Conservation (phyloP, 805 yeast genomes). For the Wickerhamiella cacticola region DNA sequence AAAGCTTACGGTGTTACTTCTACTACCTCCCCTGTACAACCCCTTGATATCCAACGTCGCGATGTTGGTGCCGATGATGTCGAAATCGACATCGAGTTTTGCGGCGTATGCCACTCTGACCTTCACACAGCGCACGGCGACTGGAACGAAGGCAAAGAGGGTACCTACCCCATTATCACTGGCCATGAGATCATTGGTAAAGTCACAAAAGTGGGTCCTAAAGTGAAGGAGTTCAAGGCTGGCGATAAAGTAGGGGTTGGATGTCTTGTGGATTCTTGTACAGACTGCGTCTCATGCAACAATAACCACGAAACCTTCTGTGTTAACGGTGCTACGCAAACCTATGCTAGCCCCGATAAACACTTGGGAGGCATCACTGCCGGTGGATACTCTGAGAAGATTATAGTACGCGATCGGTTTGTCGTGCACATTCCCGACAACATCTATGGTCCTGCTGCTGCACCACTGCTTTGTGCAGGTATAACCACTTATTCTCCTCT, state of each 20-base stretch:
- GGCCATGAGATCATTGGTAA: conserved; percentile 38
- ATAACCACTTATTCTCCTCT: conserved; percentile 60
- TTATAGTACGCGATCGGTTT: conserved; percentile 43
- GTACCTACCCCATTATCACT: conserved; percentile 30
- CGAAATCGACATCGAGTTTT: conserved; percentile 22
- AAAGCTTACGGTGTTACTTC: conserved; percentile 11
- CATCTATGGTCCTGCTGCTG: conserved; percentile 42
- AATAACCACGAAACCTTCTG: conserved; percentile 48
- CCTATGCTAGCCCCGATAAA: conserved; percentile 36
- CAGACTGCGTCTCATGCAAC: conserved; percentile 44
- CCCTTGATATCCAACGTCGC: conserved; percentile 16
- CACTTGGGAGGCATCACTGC: conserved; percentile 56
- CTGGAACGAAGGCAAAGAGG: conserved; percentile 32
- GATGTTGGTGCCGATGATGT: conserved; percentile 25
- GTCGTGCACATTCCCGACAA: conserved; percentile 52
- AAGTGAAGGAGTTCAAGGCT: conserved; percentile 38
- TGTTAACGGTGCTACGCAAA: conserved; percentile 31
- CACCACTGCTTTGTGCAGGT: conserved; percentile 71
- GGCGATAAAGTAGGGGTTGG: conserved; percentile 80
- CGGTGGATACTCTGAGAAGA: conserved; percentile 32
- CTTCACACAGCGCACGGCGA: conserved; percentile 40
- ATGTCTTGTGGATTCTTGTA: conserved; percentile 52
- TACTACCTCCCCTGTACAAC: not conserved
- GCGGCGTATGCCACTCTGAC: conserved; percentile 46
- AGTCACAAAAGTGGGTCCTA: conserved; percentile 39